phyloP scores from a whole-genome alignment of 75 land plant genomes.

The Cupressus sempervirens region DNA sequence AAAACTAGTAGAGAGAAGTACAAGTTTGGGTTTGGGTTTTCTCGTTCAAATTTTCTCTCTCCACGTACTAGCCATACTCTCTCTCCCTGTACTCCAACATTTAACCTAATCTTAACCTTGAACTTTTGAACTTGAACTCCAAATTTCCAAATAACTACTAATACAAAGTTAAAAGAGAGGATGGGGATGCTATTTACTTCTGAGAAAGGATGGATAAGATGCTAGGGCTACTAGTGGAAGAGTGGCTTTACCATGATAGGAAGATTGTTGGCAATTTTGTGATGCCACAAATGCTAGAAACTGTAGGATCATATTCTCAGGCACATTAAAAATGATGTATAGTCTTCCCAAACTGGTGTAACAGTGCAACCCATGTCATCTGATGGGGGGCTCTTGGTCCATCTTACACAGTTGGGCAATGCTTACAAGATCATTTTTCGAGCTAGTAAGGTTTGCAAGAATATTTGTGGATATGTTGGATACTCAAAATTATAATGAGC shows the following conservation, averaged over 20 bases:
- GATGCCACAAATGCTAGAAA: constrained; percentile 91
- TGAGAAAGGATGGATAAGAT: constrained; percentile 58
- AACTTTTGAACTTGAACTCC: too few species aligned
- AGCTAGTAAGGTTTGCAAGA: constrained; percentile 81
- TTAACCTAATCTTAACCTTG: too few species aligned
- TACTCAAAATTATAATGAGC: constrained; percentile 59
- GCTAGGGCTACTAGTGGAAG: constrained; percentile 18
- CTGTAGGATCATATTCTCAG: constrained; percentile 78
- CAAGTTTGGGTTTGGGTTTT: too few species aligned
- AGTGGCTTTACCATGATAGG: constrained; percentile 11
- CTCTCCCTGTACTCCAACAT: too few species aligned
- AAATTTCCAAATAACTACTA: too few species aligned
- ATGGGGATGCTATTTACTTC: constrained; percentile 87
- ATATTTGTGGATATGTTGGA: constrained; percentile 95
- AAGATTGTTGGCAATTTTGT: constrained; percentile 83
- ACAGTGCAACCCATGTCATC: constrained; percentile 80
- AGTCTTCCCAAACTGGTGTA: constrained; percentile 38
- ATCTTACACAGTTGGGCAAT: constrained; percentile 88
- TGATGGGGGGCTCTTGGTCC: constrained; percentile 84
- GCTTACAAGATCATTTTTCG: constrained; percentile 78
- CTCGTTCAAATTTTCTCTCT: too few species aligned
- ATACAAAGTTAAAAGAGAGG: too few species aligned
- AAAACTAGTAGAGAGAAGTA: too few species aligned
- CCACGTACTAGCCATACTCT: too few species aligned
- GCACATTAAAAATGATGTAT: constrained; percentile 74